A percentile compares a stretch with the other conserved stretches of the same genome.
Conservation (phyloP, 2,329 filamentous ascomycete genomes). For the Sclerotinia subarctica region DNA sequence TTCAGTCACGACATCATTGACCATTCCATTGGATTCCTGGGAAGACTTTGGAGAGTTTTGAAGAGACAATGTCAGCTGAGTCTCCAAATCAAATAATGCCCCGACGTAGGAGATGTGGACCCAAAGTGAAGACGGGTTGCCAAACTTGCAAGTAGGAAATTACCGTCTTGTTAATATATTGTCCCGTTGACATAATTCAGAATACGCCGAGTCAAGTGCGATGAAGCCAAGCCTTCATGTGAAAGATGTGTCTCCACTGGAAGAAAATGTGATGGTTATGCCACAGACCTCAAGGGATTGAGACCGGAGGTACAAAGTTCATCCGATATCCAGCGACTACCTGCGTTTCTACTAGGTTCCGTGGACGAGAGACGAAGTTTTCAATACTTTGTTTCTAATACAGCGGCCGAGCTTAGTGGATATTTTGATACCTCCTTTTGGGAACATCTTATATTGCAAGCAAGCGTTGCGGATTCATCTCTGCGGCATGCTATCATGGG, state of each 20-base stretch:
- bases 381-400: constrained; percentile 33
- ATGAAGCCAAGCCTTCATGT: constrained; percentile 22
- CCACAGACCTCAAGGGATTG: not conserved
- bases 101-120: constrained; percentile 10
- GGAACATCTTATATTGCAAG: constrained; percentile 34
- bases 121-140: constrained; percentile 20
- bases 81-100: not conserved
- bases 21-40: not conserved
- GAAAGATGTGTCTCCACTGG: constrained; percentile 22
- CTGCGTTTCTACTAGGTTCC: constrained; percentile 29
- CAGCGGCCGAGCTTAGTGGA: constrained; percentile 32
- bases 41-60: not conserved
- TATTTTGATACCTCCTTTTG: constrained; percentile 34
- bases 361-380: constrained; percentile 33
- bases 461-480: constrained; percentile 30
- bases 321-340: constrained; percentile 25
- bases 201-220: constrained; percentile 25
- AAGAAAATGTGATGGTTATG: constrained; percentile 23
- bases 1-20: not conserved
- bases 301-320: constrained; percentile 5
- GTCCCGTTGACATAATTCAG: constrained; percentile 12
- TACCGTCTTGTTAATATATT: not conserved
- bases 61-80: not conserved
- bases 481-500: constrained; percentile 36
- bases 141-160: constrained; percentile 20